A percentile compares a stretch with the other conserved stretches of the same genome.
Evolutionary conservation across 2,329 filamentous ascomycete genomes (phyloP).

Genomic region (Fusarium musae): DNA sequence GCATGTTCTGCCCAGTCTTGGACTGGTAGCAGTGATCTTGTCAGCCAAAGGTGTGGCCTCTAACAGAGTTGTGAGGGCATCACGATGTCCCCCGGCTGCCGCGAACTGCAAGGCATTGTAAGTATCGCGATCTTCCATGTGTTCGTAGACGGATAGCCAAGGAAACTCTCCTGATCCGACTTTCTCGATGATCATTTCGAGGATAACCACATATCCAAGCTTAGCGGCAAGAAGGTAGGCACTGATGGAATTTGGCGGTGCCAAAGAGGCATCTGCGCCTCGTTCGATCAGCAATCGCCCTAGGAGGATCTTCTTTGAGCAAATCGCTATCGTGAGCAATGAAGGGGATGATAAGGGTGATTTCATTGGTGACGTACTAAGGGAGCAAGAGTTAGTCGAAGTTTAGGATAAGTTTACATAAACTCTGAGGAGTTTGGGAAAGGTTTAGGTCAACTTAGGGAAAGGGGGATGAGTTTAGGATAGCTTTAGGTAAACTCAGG

Average conservation of each 20-base stretch:
- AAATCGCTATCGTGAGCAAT: slow-evolving; percentile 29
- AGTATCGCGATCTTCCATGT: slow-evolving; percentile 4
- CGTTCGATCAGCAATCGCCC: slow-evolving; percentile 25
- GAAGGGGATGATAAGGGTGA: background rate
- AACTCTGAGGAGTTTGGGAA: background rate
- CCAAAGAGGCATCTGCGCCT: slow-evolving; percentile 33
- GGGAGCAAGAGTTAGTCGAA: background rate
- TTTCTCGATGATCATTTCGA: slow-evolving; percentile 29
- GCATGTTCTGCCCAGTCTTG: slow-evolving; percentile 21
- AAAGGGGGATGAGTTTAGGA: background rate
- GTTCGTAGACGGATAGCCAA: slow-evolving; percentile 21
- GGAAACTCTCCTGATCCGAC: slow-evolving; percentile 16
- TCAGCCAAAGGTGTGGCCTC: slow-evolving; percentile 19
- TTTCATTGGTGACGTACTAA: background rate
- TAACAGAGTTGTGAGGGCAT: slow-evolving; percentile 27
- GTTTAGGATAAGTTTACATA: background rate
- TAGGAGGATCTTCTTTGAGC: slow-evolving; percentile 1
- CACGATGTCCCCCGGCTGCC: slow-evolving; percentile 21
- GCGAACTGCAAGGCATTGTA: slow-evolving; percentile 42
- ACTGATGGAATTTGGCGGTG: slow-evolving; percentile 14
- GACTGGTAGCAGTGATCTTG: slow-evolving; percentile 17
- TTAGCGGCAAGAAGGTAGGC: slow-evolving; percentile 26
- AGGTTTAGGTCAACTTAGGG: background rate
- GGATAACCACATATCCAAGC: slow-evolving; percentile 22
- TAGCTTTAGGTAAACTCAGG: background rate